phyloP scores from a whole-genome alignment of 2,329 filamentous ascomycete species.

The Chaetomium olivaceum region DNA sequence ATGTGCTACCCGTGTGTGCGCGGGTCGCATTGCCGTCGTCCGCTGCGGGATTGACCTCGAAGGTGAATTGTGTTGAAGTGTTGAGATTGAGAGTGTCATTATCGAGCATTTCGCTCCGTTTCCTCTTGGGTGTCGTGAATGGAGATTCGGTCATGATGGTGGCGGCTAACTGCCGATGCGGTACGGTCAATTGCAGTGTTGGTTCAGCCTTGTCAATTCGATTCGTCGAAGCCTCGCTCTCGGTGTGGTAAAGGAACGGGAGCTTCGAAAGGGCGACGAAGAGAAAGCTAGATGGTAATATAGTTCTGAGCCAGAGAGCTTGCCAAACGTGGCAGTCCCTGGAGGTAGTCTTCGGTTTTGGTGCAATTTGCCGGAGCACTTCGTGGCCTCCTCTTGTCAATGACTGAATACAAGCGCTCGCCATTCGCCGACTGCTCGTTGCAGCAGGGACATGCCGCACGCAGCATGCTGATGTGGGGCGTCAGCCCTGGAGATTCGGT shows the following conservation, averaged over 20 bases:
- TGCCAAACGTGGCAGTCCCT: background rate
- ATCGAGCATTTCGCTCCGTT: slow-evolving; percentile 31
- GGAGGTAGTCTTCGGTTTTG: background rate
- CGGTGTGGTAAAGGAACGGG: background rate
- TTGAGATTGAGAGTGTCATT: slow-evolving; percentile 26
- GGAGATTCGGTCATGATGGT: slow-evolving; percentile 30
- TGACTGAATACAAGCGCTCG: background rate
- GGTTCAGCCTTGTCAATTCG: background rate
- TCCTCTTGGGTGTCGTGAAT: slow-evolving; percentile 37
- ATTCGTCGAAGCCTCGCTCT: background rate
- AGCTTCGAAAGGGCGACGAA: background rate
- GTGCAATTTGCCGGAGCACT: slow-evolving; percentile 7
- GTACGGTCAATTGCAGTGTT: slow-evolving; percentile 8
- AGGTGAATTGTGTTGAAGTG: slow-evolving; percentile 44
- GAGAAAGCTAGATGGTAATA: background rate
- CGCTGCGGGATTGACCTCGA: slow-evolving; percentile 41
- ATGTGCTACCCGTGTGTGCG: slow-evolving; percentile 54
- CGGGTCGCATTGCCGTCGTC: slow-evolving; percentile 55
- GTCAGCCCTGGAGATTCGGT: slow-evolving; percentile 3
- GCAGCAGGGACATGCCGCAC: background rate
- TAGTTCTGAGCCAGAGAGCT: background rate
- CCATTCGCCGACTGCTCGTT: background rate
- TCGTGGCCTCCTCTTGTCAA: slow-evolving; percentile 5
- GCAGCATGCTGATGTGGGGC: background rate
- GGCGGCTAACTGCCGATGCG: slow-evolving; percentile 11